These are phyloP conservation scores for Boletus huronensis DNA, from an alignment of 768 basidiomycete species.

Conservation along the genomic window DNA sequence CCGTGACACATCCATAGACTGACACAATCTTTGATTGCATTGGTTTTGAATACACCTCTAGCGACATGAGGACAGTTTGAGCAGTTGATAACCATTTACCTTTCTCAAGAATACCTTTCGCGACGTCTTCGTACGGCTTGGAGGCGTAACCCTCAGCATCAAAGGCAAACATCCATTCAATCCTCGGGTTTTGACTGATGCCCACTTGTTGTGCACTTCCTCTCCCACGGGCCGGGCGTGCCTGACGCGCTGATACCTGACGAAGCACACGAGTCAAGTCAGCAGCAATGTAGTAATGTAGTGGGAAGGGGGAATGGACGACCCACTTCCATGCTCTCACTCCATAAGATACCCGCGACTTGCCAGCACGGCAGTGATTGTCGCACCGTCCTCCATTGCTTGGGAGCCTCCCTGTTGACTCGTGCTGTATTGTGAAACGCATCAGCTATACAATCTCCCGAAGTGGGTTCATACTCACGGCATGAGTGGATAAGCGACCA, in stretches of 20 bases:
- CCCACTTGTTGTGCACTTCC: neutral
- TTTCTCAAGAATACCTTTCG: neutral
- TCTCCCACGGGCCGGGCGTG: neutral
- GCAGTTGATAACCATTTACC: neutral
- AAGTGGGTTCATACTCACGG: neutral
- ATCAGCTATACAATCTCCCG: neutral
- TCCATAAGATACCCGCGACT: neutral
- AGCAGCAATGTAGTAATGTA: neutral
- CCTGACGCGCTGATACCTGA: neutral
- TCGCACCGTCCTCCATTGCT: conserved; percentile 37
- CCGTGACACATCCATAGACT: neutral
- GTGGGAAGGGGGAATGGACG: neutral
- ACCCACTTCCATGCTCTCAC: neutral
- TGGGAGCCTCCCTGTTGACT: conserved; percentile 10
- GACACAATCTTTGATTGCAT: neutral
- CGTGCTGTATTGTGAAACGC: conserved; percentile 1
- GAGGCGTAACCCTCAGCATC: neutral
- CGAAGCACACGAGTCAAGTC: neutral
- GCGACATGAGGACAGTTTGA: no score
- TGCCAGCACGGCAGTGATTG: neutral
- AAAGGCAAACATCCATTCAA: neutral
- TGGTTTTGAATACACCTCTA: neutral
- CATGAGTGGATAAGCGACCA: conserved; percentile 23
- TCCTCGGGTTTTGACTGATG: neutral
- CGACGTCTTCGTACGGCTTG: no score